These are phyloP conservation scores for Aspergillus versicolor DNA, from an alignment of 2,329 filamentous ascomycete species.

Conservation along the genomic window DNA sequence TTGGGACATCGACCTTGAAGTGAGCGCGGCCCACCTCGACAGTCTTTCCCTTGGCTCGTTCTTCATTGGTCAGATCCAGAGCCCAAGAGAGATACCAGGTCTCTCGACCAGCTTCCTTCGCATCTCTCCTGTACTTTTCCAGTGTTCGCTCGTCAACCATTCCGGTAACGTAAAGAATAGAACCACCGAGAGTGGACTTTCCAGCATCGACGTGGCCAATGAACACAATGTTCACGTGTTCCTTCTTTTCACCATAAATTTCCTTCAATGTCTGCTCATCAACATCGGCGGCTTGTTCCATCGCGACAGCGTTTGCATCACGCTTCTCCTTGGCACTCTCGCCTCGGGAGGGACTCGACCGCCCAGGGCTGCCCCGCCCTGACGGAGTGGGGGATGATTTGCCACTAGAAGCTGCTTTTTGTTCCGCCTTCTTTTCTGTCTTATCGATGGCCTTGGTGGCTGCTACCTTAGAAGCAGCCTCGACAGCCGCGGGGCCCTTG, in stretches of 20 bases:
- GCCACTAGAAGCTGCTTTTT: constrained; percentile 57
- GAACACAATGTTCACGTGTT: constrained; percentile 92
- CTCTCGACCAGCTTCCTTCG: constrained; percentile 93
- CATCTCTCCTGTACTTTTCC: constrained; percentile 97
- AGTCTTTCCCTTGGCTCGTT: constrained; percentile 94
- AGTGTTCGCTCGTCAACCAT: constrained; percentile 99
- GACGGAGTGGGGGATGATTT: constrained; percentile 79
- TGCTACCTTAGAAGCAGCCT: constrained; percentile 75
- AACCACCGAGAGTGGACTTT: constrained; percentile 93
- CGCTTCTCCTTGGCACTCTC: constrained; percentile 60
- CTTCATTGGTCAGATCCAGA: constrained; percentile 93
- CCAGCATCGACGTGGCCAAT: constrained; percentile 98
- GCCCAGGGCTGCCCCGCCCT: constrained; percentile 74
- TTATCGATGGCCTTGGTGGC: constrained; percentile 91
- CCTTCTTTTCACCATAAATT: constrained; percentile 79
- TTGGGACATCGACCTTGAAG: constrained; percentile 70
- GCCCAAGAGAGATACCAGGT: constrained; percentile 99
- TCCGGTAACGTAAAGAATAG: constrained; percentile 87
- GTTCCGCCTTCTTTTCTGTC: constrained; percentile 66
- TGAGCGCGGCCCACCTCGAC: constrained; percentile 95
- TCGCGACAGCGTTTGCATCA: constrained; percentile 78
- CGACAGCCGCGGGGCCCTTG: constrained; percentile 51
- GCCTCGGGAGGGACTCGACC: constrained; percentile 70
- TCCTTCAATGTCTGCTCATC: constrained; percentile 85
- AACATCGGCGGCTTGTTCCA: constrained; percentile 76